Conservation (phyloP, 768 basidiomycete genomes). For the Hypsizygus marmoreus region DNA sequence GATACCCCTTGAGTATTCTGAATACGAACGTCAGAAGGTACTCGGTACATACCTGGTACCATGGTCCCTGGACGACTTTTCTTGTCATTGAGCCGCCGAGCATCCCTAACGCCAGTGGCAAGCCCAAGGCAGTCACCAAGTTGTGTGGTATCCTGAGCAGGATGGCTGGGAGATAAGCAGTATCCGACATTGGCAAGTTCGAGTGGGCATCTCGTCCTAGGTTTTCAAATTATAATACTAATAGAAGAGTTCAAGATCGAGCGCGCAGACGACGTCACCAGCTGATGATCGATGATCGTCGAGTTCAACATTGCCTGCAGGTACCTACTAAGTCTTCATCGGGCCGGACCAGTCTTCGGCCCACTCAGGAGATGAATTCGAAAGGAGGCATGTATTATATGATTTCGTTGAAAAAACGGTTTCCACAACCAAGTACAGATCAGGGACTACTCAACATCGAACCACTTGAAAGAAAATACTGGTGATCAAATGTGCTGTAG, state of each 20-base stretch:
- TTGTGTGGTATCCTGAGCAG: conserved; percentile 57
- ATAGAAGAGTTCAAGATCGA: no score
- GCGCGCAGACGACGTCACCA: not conserved
- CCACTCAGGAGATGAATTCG: no score
- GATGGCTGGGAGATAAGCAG: no score
- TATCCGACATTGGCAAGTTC: no score
- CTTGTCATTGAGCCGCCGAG: conserved; percentile 51
- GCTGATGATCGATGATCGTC: no score
- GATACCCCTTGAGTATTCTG: not conserved
- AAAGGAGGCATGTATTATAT: conserved; percentile 5
- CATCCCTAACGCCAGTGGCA: conserved; percentile 58
- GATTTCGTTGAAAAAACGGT: no score
- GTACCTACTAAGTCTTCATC: no score
- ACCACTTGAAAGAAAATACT: conserved; percentile 11
- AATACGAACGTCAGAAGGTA: no score
- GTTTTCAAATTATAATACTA: no score
- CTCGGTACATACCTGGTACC: conserved; percentile 66
- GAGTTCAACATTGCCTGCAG: no score
- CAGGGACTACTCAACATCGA: conserved; percentile 14
- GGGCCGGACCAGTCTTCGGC: no score
- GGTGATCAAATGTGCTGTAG: conserved; percentile 12
- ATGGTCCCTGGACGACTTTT: conserved; percentile 48
- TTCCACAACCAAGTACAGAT: conserved; percentile 13
- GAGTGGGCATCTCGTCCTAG: no score
- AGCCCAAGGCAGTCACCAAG: conserved; percentile 57